Base-by-base conservation (phyloP, 768 basidiomycete species). In the Solioccasus polychromus region DNA sequence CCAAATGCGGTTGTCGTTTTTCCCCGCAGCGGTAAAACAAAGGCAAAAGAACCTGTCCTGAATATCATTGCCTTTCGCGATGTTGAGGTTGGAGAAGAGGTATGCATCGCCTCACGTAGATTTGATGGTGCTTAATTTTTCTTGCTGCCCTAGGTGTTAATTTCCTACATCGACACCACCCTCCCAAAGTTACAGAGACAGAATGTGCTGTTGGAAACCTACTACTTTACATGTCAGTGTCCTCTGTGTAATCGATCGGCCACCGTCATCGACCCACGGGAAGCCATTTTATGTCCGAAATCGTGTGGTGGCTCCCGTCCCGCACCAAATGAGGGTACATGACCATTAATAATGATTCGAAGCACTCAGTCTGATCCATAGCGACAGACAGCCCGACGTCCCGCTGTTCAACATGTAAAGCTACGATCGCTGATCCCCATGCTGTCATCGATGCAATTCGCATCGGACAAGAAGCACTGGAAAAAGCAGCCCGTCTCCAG, bases 1-100 rank as follows among this genome's bases (percentile, higher is more conserved):
- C 90, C 91, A 0, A 94, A 96, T 59, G 91, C 87, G 0, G 89
- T 85, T 25, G 78, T 94, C n/a, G 89, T 97, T 4, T 97, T 95
- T 59, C 93, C 94, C 39, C 72, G 79, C 4, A 62, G 73, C 3
- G 61, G 72, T 5, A 61, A 58, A 11, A 50, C 62, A 12, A 54
- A 56, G 1, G 56, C 45, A 17, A 64, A 73, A 22, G 84, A 85
- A 58, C 81, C 87, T 0, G 48, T 78, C 23, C 76, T 92, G 79
- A 78, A 87, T 29, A 74, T 96, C 10, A 66, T 93, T 11, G 82
- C 86, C 0, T 63, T 97, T 22, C 77, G 75, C 40, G 70, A 78
- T 12, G 85, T 98, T 26, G 39, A 52, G 2, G 61, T 72, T 0
- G 80, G 72, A 7, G 84, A 94, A 63, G 88, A 96, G 78, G 90